phyloP scores from a whole-genome alignment of 805 yeast species.

The Candida hispaniensis region DNA sequence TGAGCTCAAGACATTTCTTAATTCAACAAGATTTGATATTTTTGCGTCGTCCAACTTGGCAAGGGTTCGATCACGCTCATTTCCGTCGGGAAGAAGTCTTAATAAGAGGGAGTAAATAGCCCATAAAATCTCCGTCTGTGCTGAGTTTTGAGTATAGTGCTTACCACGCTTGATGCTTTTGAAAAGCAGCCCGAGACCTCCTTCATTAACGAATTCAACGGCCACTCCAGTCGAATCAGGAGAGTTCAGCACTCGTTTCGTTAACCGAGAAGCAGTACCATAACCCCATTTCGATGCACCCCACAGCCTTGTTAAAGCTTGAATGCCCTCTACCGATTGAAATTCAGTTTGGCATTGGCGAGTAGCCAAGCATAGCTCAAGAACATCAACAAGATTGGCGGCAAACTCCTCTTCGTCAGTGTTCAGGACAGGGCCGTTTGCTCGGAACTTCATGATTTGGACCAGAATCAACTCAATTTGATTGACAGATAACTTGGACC shows the following conservation, averaged over 20 bases:
- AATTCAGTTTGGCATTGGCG: constrained; percentile 6
- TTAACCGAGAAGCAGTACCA: not conserved
- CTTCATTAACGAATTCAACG: constrained; percentile 5
- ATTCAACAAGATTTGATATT: constrained; percentile 1
- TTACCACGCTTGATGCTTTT: constrained; percentile 3
- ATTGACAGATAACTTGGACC: constrained; percentile 1
- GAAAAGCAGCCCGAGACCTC: constrained; percentile 9
- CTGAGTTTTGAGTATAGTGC: constrained; percentile 1
- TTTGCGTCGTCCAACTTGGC: constrained; percentile 7
- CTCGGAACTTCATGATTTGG: constrained; percentile 1
- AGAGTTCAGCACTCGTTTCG: constrained; percentile 1
- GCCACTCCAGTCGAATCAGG: constrained; percentile 9
- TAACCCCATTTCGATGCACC: constrained; percentile 12
- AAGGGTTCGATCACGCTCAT: constrained; percentile 5
- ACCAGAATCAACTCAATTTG: constrained; percentile 1
- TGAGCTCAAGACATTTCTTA: constrained; percentile 1
- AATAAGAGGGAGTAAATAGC: constrained; percentile 2
- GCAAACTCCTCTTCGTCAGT: constrained; percentile 8
- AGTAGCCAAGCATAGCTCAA: constrained; percentile 1
- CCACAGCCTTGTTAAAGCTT: constrained; percentile 6
- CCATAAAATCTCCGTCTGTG: constrained; percentile 4
- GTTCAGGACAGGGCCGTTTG: constrained; percentile 6
- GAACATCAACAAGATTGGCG: not conserved
- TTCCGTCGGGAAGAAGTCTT: constrained; percentile 10
- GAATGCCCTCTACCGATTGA: constrained; percentile 7